phyloP scores from a whole-genome alignment of 441 rosid species.

The Eutrema salsugineum region DNA sequence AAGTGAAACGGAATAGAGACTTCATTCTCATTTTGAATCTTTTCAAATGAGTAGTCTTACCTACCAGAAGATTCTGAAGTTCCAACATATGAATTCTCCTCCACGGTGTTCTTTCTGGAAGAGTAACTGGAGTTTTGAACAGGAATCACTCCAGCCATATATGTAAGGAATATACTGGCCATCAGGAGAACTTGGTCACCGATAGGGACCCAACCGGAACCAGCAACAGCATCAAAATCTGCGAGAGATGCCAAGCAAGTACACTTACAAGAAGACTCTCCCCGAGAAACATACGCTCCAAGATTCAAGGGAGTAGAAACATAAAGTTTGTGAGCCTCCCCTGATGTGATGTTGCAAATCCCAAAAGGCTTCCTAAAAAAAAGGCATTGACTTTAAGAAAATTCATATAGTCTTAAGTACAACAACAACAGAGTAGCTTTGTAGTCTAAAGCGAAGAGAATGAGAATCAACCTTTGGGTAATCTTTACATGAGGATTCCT shows the following conservation, averaged over 20 bases:
- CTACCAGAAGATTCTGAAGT: conserved; percentile 72
- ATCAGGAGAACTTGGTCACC: conserved; percentile 73
- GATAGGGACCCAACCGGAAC: conserved; percentile 51
- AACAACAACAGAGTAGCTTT: background rate
- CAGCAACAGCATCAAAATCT: conserved; percentile 46
- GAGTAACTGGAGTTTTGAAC: conserved; percentile 36
- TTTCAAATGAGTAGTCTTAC: conserved; percentile 70
- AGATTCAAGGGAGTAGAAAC: conserved; percentile 28
- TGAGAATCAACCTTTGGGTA: conserved; percentile 27
- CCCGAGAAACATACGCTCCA: conserved; percentile 16
- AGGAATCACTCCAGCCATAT: conserved; percentile 84
- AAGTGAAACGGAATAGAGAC: conserved; percentile 2
- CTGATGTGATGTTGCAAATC: conserved; percentile 32
- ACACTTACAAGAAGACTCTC: conserved; percentile 35
- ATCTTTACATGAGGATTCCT: conserved; percentile 23
- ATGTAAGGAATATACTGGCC: conserved; percentile 74
- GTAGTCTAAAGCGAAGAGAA: background rate
- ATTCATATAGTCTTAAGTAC: background rate
- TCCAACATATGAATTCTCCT: conserved; percentile 32
- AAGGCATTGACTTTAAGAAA: background rate
- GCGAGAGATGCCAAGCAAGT: conserved; percentile 52
- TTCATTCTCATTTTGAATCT: conserved; percentile 7
- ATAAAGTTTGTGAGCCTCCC: conserved; percentile 20
- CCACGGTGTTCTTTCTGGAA: conserved; percentile 28
- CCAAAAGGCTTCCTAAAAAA: conserved; percentile 25